phyloP scores from a whole-genome alignment of 257 asterid genomes.

The Solanum infundibuliforme region DNA sequence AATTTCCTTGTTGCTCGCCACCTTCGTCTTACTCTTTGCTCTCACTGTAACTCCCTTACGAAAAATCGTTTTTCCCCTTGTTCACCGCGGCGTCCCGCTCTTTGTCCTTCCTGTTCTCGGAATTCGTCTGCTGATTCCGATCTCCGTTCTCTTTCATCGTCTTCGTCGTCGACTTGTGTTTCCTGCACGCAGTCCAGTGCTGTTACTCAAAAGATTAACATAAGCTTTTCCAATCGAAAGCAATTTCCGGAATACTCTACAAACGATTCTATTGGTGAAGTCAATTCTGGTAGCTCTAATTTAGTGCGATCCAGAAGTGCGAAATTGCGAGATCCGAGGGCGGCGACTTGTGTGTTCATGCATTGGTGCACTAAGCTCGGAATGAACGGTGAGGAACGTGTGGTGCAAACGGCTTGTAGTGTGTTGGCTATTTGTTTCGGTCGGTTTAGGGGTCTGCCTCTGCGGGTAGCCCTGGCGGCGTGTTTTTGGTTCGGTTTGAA shows the following conservation, averaged over 20 bases:
- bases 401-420: constrained; percentile 11
- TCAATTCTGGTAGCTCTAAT: neutral
- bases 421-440: constrained; percentile 25
- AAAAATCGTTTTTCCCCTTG: constrained; percentile 1
- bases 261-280: neutral
- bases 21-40: constrained; percentile 30
- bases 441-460: constrained; percentile 27
- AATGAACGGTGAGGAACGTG: constrained; percentile 4
- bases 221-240: neutral
- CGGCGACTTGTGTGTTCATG: constrained; percentile 28
- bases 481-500: constrained; percentile 50
- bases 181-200: constrained; percentile 24
- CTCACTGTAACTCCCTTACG: constrained; percentile 11
- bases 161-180: constrained; percentile 25
- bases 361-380: constrained; percentile 44
- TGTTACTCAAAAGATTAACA: neutral
- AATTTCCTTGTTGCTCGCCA: constrained; percentile 67
- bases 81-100: neutral
- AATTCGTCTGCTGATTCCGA: neutral
- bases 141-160: constrained; percentile 9
- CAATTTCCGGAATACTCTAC: neutral
- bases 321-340: neutral
- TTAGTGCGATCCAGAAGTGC: neutral
- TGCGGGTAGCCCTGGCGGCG: constrained; percentile 43
- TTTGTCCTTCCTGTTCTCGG: constrained; percentile 21